Evolutionary conservation across 495 filamentous ascomycete genomes (phyloP), one percentile per base, ranked within the genome.

Genomic region (Xylaria bambusicola): DNA sequence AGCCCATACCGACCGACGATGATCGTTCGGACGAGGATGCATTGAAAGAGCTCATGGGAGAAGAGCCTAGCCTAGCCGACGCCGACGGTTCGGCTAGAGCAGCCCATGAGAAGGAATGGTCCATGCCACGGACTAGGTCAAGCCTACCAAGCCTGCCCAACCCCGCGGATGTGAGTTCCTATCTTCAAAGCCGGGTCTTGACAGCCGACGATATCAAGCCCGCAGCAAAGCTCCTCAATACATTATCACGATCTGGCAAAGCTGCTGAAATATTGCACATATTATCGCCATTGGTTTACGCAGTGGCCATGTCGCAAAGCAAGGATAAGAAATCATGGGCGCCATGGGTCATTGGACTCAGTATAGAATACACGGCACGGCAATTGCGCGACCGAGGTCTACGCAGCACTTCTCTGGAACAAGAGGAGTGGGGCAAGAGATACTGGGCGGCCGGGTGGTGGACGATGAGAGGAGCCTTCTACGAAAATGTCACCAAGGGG

Each of bases 191-290:
- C n/a, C 92, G 93, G 52, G 94, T 97, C 17, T 79, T 98, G 24
- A 96, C 90, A 1, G 90, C 95, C 17, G 95, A 98, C 74, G 94
- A 98, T 71, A 92, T 98, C 77, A 97, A 96, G 70, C 86, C 92
- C 4, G 87, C 95, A 0, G 86, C 85, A 20, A 84, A 88, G 17
- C 84, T 98, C 45, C 79, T 98, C 31, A 93, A 94, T 64, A 80
- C 77, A 13, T 82, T 92, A 6, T 85, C 86, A 45, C 90, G 90
- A 15, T 75, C 80, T 3, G 88, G 84, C 3, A 87, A 90, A 61
- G 67, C 89, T 13, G 92, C 93, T 12, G 94, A 98, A 74, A 74
- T 88, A n/a, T 73, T 98, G 27, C 94, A 96, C 62, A 96, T 97
- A 58, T 74, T 98, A 15, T 83, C 94, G 36, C 94, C 94, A 1